phyloP scores from a whole-genome alignment of 768 basidiomycete species.

The Kockovaella imperatae region DNA sequence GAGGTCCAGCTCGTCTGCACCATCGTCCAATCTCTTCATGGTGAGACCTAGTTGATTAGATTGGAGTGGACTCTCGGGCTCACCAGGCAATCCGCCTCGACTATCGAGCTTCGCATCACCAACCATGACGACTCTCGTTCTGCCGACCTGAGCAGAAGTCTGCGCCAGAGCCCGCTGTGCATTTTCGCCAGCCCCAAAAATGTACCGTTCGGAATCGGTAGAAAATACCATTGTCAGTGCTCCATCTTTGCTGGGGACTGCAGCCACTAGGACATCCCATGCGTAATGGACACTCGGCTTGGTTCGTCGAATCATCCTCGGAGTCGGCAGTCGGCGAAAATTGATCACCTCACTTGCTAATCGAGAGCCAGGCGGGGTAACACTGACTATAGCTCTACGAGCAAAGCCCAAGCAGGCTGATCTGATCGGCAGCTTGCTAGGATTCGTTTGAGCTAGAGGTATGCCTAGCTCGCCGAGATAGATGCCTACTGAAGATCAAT shows the following conservation, averaged over 20 bases:
- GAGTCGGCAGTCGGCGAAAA: background rate
- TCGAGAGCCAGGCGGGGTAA: background rate
- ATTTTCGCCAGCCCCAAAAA: constrained; percentile 82
- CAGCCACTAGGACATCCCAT: constrained; percentile 34
- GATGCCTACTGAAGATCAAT: background rate
- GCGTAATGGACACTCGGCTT: constrained; percentile 10
- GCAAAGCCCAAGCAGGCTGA: background rate
- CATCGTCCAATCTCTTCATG: constrained; percentile 72
- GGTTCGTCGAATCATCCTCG: background rate
- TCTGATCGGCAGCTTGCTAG: background rate
- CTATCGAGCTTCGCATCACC: constrained; percentile 56
- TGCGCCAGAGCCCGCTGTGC: constrained; percentile 67
- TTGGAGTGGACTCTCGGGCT: constrained; percentile 13
- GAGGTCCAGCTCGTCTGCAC: constrained; percentile 54
- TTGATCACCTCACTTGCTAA: background rate
- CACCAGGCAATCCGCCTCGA: constrained; percentile 69
- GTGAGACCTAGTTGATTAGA: constrained; percentile 53
- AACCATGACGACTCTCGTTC: constrained; percentile 63
- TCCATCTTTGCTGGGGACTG: constrained; percentile 55
- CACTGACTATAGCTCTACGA: background rate
- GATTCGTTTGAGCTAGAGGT: background rate
- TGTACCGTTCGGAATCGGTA: constrained; percentile 71
- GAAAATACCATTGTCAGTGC: constrained; percentile 66
- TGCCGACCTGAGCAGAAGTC: constrained; percentile 59
- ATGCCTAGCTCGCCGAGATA: background rate